Conservation (phyloP, 805 yeast genomes). For the Teunomyces cretensis region DNA sequence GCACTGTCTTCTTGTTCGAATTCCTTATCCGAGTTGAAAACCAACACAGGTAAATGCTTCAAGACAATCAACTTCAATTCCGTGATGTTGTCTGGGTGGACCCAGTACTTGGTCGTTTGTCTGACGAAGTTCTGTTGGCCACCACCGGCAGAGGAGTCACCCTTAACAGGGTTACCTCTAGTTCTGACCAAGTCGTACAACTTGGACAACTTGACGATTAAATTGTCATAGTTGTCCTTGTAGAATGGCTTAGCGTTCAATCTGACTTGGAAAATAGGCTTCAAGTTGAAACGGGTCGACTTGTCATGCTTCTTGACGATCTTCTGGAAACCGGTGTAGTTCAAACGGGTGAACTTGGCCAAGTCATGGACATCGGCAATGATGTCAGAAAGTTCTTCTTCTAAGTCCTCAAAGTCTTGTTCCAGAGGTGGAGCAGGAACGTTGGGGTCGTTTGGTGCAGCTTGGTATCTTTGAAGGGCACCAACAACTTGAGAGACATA, state of each 20-base stretch:
- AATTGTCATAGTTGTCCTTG: slow-evolving; percentile 87
- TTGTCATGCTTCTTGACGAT: slow-evolving; percentile 97
- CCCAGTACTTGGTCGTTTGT: slow-evolving; percentile 99
- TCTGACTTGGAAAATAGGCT: slow-evolving; percentile 91
- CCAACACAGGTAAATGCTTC: slow-evolving; percentile 95
- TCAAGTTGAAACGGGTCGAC: slow-evolving; percentile 65
- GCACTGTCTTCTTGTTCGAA: slow-evolving; percentile 94
- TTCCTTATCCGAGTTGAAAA: slow-evolving; percentile 94
- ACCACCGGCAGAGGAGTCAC: slow-evolving; percentile 98
- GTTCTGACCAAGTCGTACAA: slow-evolving; percentile 92
- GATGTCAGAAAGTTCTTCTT: slow-evolving; percentile 57
- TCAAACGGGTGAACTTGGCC: slow-evolving; percentile 88
- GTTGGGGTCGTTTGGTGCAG: slow-evolving; percentile 42
- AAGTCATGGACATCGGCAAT: slow-evolving; percentile 97
- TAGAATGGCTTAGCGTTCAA: slow-evolving; percentile 92
- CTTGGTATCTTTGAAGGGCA: slow-evolving; percentile 28
- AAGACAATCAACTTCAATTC: slow-evolving; percentile 89
- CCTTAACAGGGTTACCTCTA: slow-evolving; percentile 90
- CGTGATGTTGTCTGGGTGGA: slow-evolving; percentile 96
- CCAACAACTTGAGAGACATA: slow-evolving; percentile 68
- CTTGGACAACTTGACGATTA: slow-evolving; percentile 86
- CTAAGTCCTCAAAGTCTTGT: slow-evolving; percentile 44
- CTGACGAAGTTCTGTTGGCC: slow-evolving; percentile 96
- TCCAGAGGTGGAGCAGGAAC: slow-evolving; percentile 34
- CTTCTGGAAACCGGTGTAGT: slow-evolving; percentile 96